A percentile compares a stretch with the other conserved stretches of the same genome.
Evolutionary conservation across 2,329 filamentous ascomycete genomes (phyloP).

Genomic region (Colletotrichum melonis): DNA sequence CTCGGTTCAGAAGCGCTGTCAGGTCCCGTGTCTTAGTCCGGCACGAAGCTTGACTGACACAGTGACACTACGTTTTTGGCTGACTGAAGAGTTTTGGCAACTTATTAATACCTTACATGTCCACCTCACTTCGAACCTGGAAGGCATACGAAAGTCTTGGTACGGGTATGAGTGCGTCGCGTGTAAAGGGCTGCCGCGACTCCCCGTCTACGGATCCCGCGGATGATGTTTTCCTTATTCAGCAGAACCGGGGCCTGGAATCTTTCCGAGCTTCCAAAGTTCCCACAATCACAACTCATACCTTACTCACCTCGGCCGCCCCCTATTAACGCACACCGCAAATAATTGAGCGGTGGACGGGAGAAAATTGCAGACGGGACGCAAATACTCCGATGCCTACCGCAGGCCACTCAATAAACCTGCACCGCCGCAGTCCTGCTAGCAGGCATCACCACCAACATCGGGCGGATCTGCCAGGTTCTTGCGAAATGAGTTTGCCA

Average conservation of each 20-base stretch:
- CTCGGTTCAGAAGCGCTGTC: conserved; percentile 11
- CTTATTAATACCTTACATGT: neutral
- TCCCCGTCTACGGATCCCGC: neutral
- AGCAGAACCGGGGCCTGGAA: neutral
- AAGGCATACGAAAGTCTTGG: neutral
- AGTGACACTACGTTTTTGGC: neutral
- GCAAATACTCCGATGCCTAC: neutral
- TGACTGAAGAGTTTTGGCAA: neutral
- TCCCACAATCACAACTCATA: neutral
- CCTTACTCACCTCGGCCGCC: neutral
- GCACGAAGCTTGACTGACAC: neutral
- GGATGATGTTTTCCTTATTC: neutral
- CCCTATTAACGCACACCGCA: neutral
- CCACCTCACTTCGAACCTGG: neutral
- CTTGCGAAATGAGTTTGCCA: conserved; percentile 4
- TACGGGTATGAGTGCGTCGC: neutral
- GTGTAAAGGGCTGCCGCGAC: neutral
- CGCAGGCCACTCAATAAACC: neutral
- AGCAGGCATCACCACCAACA: neutral
- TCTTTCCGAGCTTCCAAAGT: neutral
- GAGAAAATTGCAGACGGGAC: neutral
- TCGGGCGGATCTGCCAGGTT: neutral
- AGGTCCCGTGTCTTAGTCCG: neutral
- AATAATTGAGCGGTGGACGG: neutral
- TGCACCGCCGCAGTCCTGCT: neutral